A percentile compares a stretch with the other conserved stretches of the same genome.
phyloP scores from a whole-genome alignment of 306 rosid genomes.

The Begonia peltatifolia region DNA sequence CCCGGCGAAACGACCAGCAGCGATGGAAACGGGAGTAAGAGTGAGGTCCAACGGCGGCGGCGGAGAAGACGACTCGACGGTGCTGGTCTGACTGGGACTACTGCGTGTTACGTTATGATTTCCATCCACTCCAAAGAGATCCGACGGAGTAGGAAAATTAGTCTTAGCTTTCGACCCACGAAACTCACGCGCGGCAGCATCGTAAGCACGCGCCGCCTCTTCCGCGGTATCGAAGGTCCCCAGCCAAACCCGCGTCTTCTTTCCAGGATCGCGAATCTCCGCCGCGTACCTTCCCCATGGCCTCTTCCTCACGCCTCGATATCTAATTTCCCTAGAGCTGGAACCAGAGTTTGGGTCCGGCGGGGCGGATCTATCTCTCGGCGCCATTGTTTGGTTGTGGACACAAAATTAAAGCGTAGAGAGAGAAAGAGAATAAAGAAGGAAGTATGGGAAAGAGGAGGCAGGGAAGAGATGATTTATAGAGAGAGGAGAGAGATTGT shows the following conservation, averaged over 20 bases:
- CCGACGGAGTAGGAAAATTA: slow-evolving; percentile 37
- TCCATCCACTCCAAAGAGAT: slow-evolving; percentile 3
- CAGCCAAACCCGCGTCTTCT: slow-evolving; percentile 80
- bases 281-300: slow-evolving; percentile 97
- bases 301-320: slow-evolving; percentile 66
- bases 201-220: slow-evolving; percentile 86
- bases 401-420: too few relatives aligned
- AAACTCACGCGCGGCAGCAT: slow-evolving; percentile 60
- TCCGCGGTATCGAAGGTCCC: slow-evolving; percentile 78
- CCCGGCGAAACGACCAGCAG: slow-evolving; percentile 1
- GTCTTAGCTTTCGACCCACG: slow-evolving; percentile 74
- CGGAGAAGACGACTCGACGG: slow-evolving; percentile 36
- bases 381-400: slow-evolving; percentile 28
- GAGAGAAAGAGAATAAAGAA: slow-evolving; percentile 1
- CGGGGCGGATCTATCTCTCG: slow-evolving; percentile 18
- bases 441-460: neutral
- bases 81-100: slow-evolving; percentile 61
- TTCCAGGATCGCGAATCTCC: slow-evolving; percentile 85
- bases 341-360: slow-evolving; percentile 4
- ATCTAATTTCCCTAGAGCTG: slow-evolving; percentile 45
- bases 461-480: neutral
- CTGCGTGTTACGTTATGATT: slow-evolving; percentile 12
- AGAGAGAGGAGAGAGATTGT: slow-evolving; percentile 2
- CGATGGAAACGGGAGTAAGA: slow-evolving; percentile 2
- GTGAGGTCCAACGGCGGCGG: slow-evolving; percentile 31